phyloP scores from a whole-genome alignment of 2,329 filamentous ascomycete species.

The Sclerotinia trifoliorum region DNA sequence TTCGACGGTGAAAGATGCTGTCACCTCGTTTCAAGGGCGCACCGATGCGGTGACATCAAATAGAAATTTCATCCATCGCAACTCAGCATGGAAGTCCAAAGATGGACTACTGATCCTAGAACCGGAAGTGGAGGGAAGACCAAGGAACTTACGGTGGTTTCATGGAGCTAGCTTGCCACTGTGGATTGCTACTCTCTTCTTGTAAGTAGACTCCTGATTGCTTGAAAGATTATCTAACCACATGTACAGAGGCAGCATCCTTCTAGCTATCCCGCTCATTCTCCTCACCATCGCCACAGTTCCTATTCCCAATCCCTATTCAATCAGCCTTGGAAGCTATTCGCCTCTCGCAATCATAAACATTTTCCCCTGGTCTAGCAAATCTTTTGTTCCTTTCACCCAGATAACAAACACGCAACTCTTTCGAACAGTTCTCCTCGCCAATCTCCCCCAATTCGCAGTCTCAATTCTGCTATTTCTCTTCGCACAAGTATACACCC shows the following conservation, averaged over 20 bases:
- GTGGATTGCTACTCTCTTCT: conserved; percentile 26
- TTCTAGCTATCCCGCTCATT: conserved; percentile 8
- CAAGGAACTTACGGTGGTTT: conserved; percentile 27
- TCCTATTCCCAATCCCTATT: conserved; percentile 4
- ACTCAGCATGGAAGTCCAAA: conserved; percentile 27
- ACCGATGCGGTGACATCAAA: conserved; percentile 38
- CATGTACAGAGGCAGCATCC: not conserved
- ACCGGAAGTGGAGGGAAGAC: conserved; percentile 1
- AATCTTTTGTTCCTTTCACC: not conserved
- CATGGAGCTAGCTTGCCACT: conserved; percentile 24
- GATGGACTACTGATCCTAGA: conserved; percentile 12
- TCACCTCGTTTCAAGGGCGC: conserved; percentile 41
- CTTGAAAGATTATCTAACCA: not conserved
- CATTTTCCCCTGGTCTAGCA: conserved; percentile 12
- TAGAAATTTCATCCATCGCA: conserved; percentile 33
- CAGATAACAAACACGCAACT: conserved; percentile 22
- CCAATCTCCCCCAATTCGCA: conserved; percentile 49
- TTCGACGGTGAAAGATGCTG: conserved; percentile 41
- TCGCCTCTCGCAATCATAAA: conserved; percentile 3
- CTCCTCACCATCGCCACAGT: conserved; percentile 19
- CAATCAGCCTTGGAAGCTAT: not conserved
- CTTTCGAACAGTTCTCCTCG: conserved; percentile 39
- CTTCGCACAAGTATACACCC: conserved; percentile 48
- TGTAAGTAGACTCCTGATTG: not conserved
- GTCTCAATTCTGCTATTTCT: conserved; percentile 48